Percentiles rank a stretch among this genome's conserved stretches.
phyloP scores from a whole-genome alignment of 177 flowering plant species.

The Vitis hybrid region DNA sequence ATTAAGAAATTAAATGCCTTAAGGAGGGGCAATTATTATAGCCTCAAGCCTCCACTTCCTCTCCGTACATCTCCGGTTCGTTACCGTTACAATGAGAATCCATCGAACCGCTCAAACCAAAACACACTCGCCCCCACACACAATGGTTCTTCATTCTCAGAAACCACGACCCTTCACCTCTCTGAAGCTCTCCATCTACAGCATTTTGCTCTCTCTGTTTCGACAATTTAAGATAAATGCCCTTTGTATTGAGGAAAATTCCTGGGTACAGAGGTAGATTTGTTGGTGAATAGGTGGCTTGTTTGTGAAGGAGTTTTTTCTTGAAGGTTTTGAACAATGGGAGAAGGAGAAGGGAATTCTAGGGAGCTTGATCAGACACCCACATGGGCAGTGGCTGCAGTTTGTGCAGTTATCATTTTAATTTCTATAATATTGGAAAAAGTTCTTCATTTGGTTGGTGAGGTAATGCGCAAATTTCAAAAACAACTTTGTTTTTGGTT shows the following conservation, averaged over 20 bases:
- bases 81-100: slow-evolving; percentile 12
- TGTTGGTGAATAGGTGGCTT: background rate
- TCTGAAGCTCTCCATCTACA: background rate
- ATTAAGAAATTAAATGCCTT: slow-evolving; percentile 4
- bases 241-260: background rate
- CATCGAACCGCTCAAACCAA: background rate
- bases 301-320: too few species aligned
- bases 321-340: slow-evolving; percentile 17
- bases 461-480: slow-evolving; percentile 32
- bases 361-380: slow-evolving; percentile 86
- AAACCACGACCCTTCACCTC: too few species aligned
- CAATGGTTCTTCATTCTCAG: background rate
- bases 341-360: slow-evolving; percentile 10
- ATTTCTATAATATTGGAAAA: slow-evolving; percentile 72
- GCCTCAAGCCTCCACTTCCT: slow-evolving; percentile 3
- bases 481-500: background rate
- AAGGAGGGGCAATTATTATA: background rate
- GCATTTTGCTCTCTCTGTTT: background rate
- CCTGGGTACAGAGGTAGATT: background rate
- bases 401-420: slow-evolving; percentile 58
- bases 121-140: background rate
- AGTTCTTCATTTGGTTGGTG: slow-evolving; percentile 56
- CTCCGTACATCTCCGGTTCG: slow-evolving; percentile 21
- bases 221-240: background rate
- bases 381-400: slow-evolving; percentile 85